Conservation (phyloP, 805 yeast species). For the Spathaspora girioi region DNA sequence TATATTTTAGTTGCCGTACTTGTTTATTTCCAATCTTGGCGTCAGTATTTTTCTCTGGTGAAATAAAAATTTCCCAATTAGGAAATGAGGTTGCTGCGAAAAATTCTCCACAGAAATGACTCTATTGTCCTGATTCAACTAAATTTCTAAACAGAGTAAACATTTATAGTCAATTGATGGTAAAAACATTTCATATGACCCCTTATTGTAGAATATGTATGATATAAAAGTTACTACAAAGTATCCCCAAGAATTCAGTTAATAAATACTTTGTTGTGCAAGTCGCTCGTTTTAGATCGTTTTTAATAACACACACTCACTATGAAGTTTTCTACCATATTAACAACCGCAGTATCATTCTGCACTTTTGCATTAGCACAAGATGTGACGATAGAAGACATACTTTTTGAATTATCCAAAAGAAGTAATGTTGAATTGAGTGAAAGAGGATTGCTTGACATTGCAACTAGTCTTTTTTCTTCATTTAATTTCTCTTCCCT, state of each 20-base stretch:
- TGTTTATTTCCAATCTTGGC: not conserved
- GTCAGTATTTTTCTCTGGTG: not conserved
- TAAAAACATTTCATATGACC: not conserved
- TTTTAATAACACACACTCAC: not conserved
- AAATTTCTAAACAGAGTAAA: not conserved
- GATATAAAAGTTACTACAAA: too few species aligned
- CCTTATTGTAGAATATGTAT: not conserved
- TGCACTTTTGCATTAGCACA: constrained; percentile 6
- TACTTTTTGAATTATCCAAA: not conserved
- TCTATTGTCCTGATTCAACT: not conserved
- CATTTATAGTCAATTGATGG: not conserved
- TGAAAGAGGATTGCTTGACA: constrained; percentile 16
- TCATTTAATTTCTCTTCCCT: constrained; percentile 7
- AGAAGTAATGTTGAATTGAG: not conserved
- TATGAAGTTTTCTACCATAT: constrained; percentile 14
- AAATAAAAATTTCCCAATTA: not conserved
- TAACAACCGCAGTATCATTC: constrained; percentile 10
- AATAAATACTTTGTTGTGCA: too few species aligned
- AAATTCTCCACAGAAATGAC: not conserved
- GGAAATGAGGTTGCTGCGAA: not conserved
- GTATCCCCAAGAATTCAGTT: too few species aligned
- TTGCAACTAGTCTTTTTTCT: constrained; percentile 14
- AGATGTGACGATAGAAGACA: not conserved
- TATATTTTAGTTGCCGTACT: not conserved
- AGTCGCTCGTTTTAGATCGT: not conserved